Conservation (phyloP, 768 basidiomycete species). For the Lactarius evosmus region DNA sequence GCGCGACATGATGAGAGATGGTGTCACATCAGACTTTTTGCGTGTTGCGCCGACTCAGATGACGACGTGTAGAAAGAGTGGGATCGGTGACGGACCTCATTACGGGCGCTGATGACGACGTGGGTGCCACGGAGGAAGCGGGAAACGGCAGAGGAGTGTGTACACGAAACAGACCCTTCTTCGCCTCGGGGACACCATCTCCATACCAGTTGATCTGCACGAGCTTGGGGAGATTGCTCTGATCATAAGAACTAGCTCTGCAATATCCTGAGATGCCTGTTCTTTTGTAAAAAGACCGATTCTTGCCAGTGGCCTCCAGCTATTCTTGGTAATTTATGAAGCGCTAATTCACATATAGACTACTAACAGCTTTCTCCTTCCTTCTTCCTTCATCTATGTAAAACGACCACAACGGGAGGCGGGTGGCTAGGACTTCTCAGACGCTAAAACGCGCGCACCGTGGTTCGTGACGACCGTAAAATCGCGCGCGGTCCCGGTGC, state of each 20-base stretch:
- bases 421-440: too few species aligned
- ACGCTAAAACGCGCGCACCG: background rate
- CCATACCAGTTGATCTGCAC: slow-evolving; percentile 98
- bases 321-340: too few species aligned
- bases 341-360: too few species aligned
- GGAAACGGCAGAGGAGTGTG: slow-evolving; percentile 77
- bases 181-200: slow-evolving; percentile 88
- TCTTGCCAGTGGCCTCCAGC: too few species aligned
- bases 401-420: too few species aligned
- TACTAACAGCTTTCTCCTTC: too few species aligned
- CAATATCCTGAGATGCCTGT: background rate
- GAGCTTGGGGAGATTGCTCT: slow-evolving; percentile 86
- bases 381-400: too few species aligned
- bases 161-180: slow-evolving; percentile 93
- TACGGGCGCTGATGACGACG: slow-evolving; percentile 81
- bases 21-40: slow-evolving; percentile 70
- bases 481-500: slow-evolving; percentile 29
- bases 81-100: slow-evolving; percentile 54
- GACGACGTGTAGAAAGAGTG: background rate
- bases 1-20: slow-evolving; percentile 76
- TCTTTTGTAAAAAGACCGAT: too few species aligned
- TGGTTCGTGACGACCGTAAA: slow-evolving; percentile 54
- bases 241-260: slow-evolving; percentile 7
- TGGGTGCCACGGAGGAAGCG: slow-evolving; percentile 81
- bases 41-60: background rate